A percentile compares a stretch with the other conserved stretches of the same genome.
Conservation (phyloP, 441 rosid genomes). For the Francoa sonchifolia region DNA sequence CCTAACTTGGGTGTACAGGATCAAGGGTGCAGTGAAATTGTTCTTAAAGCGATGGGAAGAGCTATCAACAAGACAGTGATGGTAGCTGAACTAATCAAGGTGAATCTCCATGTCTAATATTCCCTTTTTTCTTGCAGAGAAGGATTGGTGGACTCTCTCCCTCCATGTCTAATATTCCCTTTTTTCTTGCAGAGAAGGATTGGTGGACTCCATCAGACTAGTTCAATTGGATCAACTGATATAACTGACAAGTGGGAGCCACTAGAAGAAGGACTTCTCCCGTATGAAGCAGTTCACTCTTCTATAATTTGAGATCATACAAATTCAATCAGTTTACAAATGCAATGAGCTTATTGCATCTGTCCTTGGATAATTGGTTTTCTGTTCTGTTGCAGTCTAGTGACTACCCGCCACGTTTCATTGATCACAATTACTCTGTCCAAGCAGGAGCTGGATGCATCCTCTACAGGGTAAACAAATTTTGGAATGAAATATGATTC, state of each 20-base stretch:
- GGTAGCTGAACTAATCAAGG: slow-evolving; percentile 86
- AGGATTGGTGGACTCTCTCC: not conserved
- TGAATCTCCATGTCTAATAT: slow-evolving; percentile 2
- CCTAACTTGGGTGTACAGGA: slow-evolving; percentile 32
- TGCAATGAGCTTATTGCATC: not conserved
- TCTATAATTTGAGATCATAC: not conserved
- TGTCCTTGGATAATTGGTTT: slow-evolving; percentile 1
- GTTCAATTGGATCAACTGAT: slow-evolving; percentile 74
- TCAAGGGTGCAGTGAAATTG: slow-evolving; percentile 57
- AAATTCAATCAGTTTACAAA: too few species aligned
- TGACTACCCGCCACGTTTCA: slow-evolving; percentile 91
- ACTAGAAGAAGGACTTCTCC: slow-evolving; percentile 88
- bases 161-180: slow-evolving; percentile 6
- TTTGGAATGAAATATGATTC: slow-evolving; percentile 4
- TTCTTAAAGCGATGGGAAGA: slow-evolving; percentile 93
- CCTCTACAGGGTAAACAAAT: slow-evolving; percentile 46
- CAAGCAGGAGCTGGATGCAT: slow-evolving; percentile 48
- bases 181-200: slow-evolving; percentile 54
- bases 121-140: not conserved
- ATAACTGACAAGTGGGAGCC: slow-evolving; percentile 97
- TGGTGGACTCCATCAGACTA: slow-evolving; percentile 74
- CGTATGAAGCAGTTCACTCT: slow-evolving; percentile 33
- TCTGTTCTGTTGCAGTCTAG: slow-evolving; percentile 32
- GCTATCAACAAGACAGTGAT: slow-evolving; percentile 91
- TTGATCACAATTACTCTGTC: slow-evolving; percentile 79